Base-by-base conservation (phyloP, 1,284 basidiomycete species). In the Cryptococcus neoformans region DNA sequence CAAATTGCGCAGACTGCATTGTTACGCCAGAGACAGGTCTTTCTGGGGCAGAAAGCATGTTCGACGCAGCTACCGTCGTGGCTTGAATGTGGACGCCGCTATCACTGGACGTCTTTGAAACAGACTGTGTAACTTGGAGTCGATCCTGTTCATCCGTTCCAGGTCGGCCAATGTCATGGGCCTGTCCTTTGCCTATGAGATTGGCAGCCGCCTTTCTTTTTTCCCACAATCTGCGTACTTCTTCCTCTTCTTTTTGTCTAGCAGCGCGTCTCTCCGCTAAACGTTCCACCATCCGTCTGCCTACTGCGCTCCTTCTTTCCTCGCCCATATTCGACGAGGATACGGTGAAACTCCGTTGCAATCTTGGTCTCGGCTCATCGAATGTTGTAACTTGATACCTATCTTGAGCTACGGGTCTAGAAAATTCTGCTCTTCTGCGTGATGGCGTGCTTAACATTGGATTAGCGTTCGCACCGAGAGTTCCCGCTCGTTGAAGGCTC, bases 221-320 rank as follows among this genome's bases (percentile, higher is more conserved):
- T 49, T 73, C 66, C 74, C 74, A 76, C 8, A 72, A 49, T 47
- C 60, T 41, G 38, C 67, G 56, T 8, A 73, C 73, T 58, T 74
- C 66, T 0, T 57, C 61, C 44, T 74, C 70, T 52, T 75, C 72
- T 53, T 71, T 56, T 42, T 73, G 61, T 38, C 72, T 63, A 1
- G 71, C 69, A 2, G 66, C 73, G 28, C 64, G 60, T 7, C 77
- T 60, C 48, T 73, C 72, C 0, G 67, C 75, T 42, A 79, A 59
- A 8, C 75, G 56, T 47, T 67, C 68, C 28, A 79, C 74, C 77
- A 79, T 79, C 36, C 74, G 62, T 38, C 77, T 59, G 3, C 77
- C 77, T 0, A 78, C 76, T 0, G 73, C 77, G 56, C 75, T 77
- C 40, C 77, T 60, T n/a, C 76, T 61, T 53, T 78, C 77, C 44